Percentiles rank a stretch among this genome's conserved stretches.
These are phyloP conservation scores for Auriscalpium microsporum DNA, from an alignment of 768 basidiomycete species.

Conservation along the genomic window DNA sequence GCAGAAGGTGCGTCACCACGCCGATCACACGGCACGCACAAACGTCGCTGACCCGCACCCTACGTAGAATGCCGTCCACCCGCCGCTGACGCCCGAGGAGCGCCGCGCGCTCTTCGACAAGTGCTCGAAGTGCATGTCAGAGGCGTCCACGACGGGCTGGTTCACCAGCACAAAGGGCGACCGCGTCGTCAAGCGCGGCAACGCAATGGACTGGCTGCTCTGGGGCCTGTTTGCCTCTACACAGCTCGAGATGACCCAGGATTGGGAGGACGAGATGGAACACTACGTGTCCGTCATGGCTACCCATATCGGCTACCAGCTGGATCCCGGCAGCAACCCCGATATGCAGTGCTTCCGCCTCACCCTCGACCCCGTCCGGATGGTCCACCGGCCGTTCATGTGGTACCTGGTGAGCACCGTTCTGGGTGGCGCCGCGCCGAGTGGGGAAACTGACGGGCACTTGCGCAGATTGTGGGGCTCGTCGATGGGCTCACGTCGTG, in stretches of 20 bases:
- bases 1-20: constrained; percentile 35
- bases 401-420: constrained; percentile 46
- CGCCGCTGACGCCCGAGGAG: constrained; percentile 32
- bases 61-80: constrained; percentile 23
- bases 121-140: constrained; percentile 25
- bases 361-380: constrained; percentile 48
- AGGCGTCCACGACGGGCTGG: constrained; percentile 41
- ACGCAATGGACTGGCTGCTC: constrained; percentile 52
- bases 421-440: background rate
- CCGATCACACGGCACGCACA: constrained; percentile 11
- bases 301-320: constrained; percentile 27
- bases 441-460: background rate
- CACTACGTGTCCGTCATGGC: constrained; percentile 38
- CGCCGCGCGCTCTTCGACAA: constrained; percentile 41
- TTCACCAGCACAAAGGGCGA: constrained; percentile 30
- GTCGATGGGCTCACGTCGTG: constrained; percentile 40
- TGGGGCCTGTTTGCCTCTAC: constrained; percentile 50
- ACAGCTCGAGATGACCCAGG: constrained; percentile 22
- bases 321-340: constrained; percentile 33
- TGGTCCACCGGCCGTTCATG: constrained; percentile 48
- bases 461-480: constrained; percentile 39
- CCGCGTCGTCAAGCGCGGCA: constrained; percentile 31
- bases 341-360: constrained; percentile 38
- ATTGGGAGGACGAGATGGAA: constrained; percentile 44
- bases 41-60: constrained; percentile 24